Conservation (phyloP, 805 yeast species). For the Starmerella potacharoeniae region DNA sequence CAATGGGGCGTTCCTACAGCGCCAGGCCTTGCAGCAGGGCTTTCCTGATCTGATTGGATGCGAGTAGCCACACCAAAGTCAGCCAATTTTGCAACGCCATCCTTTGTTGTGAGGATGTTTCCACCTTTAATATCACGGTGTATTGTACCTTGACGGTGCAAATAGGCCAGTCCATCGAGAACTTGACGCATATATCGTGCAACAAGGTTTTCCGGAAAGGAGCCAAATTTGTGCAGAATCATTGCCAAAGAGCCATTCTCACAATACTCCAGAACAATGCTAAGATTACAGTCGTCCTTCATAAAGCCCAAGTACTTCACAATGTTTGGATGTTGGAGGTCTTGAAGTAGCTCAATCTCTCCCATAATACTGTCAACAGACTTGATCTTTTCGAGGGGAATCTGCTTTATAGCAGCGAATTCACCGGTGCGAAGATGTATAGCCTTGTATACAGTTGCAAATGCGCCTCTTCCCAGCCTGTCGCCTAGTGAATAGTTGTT, state of each 20-base stretch:
- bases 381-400: slow-evolving; percentile 38
- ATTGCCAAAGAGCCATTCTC: slow-evolving; percentile 56
- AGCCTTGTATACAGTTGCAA: slow-evolving; percentile 75
- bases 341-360: slow-evolving; percentile 56
- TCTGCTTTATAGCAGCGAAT: slow-evolving; percentile 70
- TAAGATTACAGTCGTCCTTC: slow-evolving; percentile 40
- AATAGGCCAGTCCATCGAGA: slow-evolving; percentile 47
- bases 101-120: slow-evolving; percentile 49
- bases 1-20: slow-evolving; percentile 86
- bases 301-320: slow-evolving; percentile 61
- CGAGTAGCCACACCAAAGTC: slow-evolving; percentile 67
- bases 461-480: slow-evolving; percentile 81
- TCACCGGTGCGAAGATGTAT: slow-evolving; percentile 52
- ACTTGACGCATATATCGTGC: slow-evolving; percentile 43
- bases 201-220: slow-evolving; percentile 45
- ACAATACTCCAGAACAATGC: slow-evolving; percentile 51
- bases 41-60: slow-evolving; percentile 18
- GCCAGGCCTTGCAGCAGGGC: slow-evolving; percentile 15
- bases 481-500: slow-evolving; percentile 34
- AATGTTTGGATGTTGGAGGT: slow-evolving; percentile 53
- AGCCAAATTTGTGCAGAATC: slow-evolving; percentile 40
- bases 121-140: slow-evolving; percentile 74
- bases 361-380: slow-evolving; percentile 40
- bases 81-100: slow-evolving; percentile 57
- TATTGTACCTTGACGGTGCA: slow-evolving; percentile 62